Evolutionary conservation across 2,329 filamentous ascomycete species (phyloP).

Genomic region (Emericellopsis atlantica): DNA sequence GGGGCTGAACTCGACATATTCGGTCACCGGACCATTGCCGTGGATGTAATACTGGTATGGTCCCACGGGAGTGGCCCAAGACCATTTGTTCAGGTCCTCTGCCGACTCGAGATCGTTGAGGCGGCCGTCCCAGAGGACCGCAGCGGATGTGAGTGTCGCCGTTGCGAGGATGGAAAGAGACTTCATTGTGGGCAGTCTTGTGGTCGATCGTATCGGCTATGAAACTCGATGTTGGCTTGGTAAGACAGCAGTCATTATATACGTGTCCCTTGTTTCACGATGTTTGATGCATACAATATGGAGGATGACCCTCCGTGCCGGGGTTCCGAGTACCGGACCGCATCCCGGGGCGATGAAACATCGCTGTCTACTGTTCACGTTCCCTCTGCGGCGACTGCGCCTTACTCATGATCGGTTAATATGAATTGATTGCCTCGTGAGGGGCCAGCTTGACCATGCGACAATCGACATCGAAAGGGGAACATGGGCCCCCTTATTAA

Average conservation of each 20-base stretch:
- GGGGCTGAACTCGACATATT: constrained; percentile 50
- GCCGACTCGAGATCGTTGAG: constrained; percentile 46
- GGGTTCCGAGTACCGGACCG: not conserved
- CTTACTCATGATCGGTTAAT: no score
- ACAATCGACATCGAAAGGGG: no score
- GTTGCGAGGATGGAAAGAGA: constrained; percentile 1
- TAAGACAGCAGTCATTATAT: not conserved
- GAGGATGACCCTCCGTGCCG: constrained; percentile 1
- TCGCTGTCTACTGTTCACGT: no score
- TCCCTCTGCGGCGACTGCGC: no score
- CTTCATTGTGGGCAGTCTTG: constrained; percentile 2
- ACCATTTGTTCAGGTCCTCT: constrained; percentile 47
- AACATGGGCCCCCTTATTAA: no score
- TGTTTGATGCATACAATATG: not conserved
- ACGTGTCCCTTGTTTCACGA: not conserved
- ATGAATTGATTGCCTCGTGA: no score
- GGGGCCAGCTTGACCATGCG: no score
- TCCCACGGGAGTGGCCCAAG: constrained; percentile 55
- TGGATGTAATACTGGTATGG: constrained; percentile 71
- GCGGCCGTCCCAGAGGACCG: constrained; percentile 49
- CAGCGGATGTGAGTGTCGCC: constrained; percentile 1
- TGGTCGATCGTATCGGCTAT: not conserved
- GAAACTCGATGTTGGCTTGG: not conserved
- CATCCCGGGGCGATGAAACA: not conserved
- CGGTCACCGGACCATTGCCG: constrained; percentile 38